A percentile compares a stretch with the other conserved stretches of the same genome.
Conservation (phyloP, 1,139 yeast species). For the Candida sp. region DNA sequence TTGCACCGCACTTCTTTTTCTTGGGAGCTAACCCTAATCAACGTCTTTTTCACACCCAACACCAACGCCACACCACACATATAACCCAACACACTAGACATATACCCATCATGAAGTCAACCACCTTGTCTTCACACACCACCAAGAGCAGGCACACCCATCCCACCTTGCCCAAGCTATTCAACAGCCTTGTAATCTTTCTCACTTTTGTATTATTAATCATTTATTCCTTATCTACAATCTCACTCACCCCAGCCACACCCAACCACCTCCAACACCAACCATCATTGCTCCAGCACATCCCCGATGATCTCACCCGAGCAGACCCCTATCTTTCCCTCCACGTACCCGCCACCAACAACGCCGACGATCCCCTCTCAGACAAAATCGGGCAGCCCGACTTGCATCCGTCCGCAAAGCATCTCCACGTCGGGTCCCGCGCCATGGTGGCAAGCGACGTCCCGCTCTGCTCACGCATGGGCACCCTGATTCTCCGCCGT, state of each 20-base stretch:
- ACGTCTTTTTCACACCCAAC: too few relatives aligned
- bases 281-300: conserved; percentile 2
- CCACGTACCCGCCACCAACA: not conserved
- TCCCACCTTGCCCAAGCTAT: not conserved
- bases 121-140: too few relatives aligned
- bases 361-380: conserved; percentile 11
- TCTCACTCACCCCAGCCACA: not conserved
- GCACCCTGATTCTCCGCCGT: conserved; percentile 58
- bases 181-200: not conserved
- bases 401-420: conserved; percentile 32
- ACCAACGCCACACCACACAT: too few relatives aligned
- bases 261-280: not conserved
- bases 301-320: conserved; percentile 8
- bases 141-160: too few relatives aligned
- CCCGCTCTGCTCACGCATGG: conserved; percentile 72
- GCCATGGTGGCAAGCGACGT: conserved; percentile 85
- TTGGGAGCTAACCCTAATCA: too few relatives aligned
- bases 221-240: conserved; percentile 1
- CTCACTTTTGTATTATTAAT: not conserved
- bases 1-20: too few relatives aligned
- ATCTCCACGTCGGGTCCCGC: conserved; percentile 32
- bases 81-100: too few relatives aligned
- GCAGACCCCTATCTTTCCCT: conserved; percentile 13
- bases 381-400: conserved; percentile 37
- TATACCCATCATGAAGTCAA: too few relatives aligned